phyloP scores from a whole-genome alignment of 2,329 filamentous ascomycete genomes.

The Lachnellula arida region DNA sequence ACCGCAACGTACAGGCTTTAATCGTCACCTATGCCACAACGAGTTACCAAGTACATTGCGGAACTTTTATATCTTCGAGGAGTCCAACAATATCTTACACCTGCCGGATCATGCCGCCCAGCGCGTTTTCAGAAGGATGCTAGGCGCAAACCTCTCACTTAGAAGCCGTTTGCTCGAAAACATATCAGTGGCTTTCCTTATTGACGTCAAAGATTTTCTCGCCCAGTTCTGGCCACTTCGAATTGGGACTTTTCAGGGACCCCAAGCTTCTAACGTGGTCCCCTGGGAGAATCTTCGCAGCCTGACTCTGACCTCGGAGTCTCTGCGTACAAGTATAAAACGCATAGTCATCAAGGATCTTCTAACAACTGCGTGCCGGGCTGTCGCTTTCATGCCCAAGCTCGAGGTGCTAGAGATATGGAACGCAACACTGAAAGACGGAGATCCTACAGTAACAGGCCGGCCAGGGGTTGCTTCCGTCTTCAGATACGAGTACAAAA shows the following conservation, averaged over 20 bases:
- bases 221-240: neutral
- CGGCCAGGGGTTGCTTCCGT: constrained; percentile 9
- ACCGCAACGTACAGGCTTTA: neutral
- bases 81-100: neutral
- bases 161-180: constrained; percentile 2
- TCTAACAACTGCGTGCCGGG: constrained; percentile 1
- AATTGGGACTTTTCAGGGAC: neutral
- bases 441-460: neutral
- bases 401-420: constrained; percentile 17
- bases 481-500: constrained; percentile 13
- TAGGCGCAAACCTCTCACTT: neutral
- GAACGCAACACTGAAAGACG: constrained; percentile 3
- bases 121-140: neutral
- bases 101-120: neutral
- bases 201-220: constrained; percentile 6
- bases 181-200: constrained; percentile 4
- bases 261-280: neutral
- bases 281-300: constrained; percentile 4
- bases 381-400: constrained; percentile 15
- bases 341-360: neutral
- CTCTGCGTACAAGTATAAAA: neutral
- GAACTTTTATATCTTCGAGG: neutral
- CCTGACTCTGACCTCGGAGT: constrained; percentile 1
- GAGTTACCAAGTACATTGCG: neutral
- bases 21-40: neutral